These are phyloP conservation scores for Suhomyces coccinellae DNA, from an alignment of 1,139 yeast species.

Conservation along the genomic window DNA sequence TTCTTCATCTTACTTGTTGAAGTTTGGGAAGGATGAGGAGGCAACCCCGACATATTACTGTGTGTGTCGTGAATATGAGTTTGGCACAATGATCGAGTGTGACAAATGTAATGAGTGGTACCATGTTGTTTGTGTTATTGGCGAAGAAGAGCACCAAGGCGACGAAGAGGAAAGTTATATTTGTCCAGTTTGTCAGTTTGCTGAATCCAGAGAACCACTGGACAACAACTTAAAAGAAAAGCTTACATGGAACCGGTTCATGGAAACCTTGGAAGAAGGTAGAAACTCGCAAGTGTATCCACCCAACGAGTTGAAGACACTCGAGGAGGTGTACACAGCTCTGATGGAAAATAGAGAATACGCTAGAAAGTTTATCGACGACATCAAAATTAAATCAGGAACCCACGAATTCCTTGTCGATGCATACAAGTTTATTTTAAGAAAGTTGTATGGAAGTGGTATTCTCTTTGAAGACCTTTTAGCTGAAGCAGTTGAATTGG, in stretches of 20 bases:
- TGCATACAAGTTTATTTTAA: constrained; percentile 26
- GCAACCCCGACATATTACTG: constrained; percentile 49
- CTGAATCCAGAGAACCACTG: constrained; percentile 20
- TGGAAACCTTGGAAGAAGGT: constrained; percentile 29
- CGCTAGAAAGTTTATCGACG: constrained; percentile 16
- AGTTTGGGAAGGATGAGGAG: constrained; percentile 17
- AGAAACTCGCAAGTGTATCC: constrained; percentile 39
- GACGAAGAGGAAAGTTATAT: constrained; percentile 46
- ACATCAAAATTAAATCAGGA: constrained; percentile 15
- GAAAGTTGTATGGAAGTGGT: constrained; percentile 40
- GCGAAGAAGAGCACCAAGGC: constrained; percentile 26
- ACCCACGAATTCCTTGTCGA: constrained; percentile 24
- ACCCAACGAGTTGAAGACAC: constrained; percentile 32
- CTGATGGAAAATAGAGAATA: constrained; percentile 16
- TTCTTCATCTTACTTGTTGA: constrained; percentile 29
- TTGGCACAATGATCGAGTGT: constrained; percentile 78
- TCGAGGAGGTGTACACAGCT: constrained; percentile 29
- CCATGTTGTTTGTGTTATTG: constrained; percentile 65
- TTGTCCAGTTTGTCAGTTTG: constrained; percentile 65
- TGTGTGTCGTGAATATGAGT: constrained; percentile 67
- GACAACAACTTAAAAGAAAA: constrained; percentile 24
- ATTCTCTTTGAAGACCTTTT: constrained; percentile 28
- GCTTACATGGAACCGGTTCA: constrained; percentile 22
- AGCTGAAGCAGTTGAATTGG: constrained; percentile 21
- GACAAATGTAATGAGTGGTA: constrained; percentile 81